Evolutionary conservation across 192 early-diverging fungal species (phyloP), one percentile per base, ranked within the genome.

Genomic region (Coemansia sp.): DNA sequence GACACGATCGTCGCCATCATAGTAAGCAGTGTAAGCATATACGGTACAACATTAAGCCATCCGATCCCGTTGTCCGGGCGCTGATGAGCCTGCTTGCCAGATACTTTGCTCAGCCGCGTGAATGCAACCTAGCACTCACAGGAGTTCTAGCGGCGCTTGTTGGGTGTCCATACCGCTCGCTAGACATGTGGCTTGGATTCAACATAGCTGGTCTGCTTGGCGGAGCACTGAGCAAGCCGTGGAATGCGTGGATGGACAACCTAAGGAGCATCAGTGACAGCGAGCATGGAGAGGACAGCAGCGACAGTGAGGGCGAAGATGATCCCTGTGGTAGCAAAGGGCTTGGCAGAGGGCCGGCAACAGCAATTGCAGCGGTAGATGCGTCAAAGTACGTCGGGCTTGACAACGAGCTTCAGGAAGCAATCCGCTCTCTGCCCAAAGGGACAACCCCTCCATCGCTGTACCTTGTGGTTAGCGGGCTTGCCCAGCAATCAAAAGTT

Each of bases 91-190:
- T 87, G n/a, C 75, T 91, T 33, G 81, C 87, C 37, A 86, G 88
- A 56, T 94, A 95, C 65, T 95, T 95, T 80, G 86, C 87, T 0
- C 94, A 98, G 63, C 89, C 92, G 23, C 89, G 89, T 26, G 89
- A 90, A 30, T 86, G 95, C 63, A 98, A 98, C 69, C 70, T 98
- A 71, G 93, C 94, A 0, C 76, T 98, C 26, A 98, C 96, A 0
- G 94, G 93, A 26, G 91, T 95, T 26, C 74, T 98, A 29, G 86
- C 92, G 0, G 89, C 92, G n/a, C 76, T 98, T 58, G 89, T 90
- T 2, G 76, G 92, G 7, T 93, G 91, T 45, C 89, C 89, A 1
- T 85, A 87, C 60, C 81, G 90, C 7, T 89, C 87, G 31, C 70
- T 93, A 31, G 90, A 91, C 43, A 51, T 70, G 33, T 79, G 90